phyloP scores from a whole-genome alignment of 129 eudicot genomes.

The Tanacetum coccineum region DNA sequence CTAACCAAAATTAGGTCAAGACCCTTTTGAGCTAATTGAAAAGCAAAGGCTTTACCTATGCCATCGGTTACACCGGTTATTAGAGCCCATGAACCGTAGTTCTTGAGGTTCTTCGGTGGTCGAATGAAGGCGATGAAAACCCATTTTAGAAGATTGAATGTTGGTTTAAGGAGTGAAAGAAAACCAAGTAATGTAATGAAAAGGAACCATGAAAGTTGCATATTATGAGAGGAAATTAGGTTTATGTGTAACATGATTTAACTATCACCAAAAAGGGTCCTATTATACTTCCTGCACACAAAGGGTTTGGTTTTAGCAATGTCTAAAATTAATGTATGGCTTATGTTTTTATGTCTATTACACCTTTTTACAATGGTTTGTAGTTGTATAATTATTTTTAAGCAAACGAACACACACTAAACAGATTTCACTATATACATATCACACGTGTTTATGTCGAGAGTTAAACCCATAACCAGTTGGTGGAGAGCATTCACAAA shows the following conservation, averaged over 20 bases:
- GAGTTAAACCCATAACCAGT: not conserved
- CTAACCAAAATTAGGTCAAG: constrained; percentile 63
- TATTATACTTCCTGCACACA: too few species aligned
- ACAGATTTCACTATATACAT: too few species aligned
- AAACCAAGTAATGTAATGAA: constrained; percentile 39
- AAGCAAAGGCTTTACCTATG: constrained; percentile 72
- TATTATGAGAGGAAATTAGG: constrained; percentile 9
- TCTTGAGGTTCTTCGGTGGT: constrained; percentile 45
- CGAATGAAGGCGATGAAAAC: constrained; percentile 47
- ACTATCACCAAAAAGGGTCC: not conserved
- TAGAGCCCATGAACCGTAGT: constrained; percentile 78
- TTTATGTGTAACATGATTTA: not conserved
- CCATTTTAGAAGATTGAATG: constrained; percentile 39
- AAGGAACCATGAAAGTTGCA: constrained; percentile 29
- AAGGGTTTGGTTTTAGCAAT: too few species aligned
- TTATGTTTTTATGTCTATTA: too few species aligned
- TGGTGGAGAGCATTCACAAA: too few species aligned
- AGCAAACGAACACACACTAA: too few species aligned
- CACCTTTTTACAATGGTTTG: too few species aligned
- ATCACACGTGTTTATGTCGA: too few species aligned
- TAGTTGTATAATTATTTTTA: too few species aligned
- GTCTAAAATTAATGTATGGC: too few species aligned
- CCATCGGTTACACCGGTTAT: constrained; percentile 91
- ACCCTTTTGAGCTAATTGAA: constrained; percentile 55
- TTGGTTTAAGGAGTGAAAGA: constrained; percentile 35